Conservation (phyloP, 148 eudicot genomes). For the Vaccinium darrowii region DNA sequence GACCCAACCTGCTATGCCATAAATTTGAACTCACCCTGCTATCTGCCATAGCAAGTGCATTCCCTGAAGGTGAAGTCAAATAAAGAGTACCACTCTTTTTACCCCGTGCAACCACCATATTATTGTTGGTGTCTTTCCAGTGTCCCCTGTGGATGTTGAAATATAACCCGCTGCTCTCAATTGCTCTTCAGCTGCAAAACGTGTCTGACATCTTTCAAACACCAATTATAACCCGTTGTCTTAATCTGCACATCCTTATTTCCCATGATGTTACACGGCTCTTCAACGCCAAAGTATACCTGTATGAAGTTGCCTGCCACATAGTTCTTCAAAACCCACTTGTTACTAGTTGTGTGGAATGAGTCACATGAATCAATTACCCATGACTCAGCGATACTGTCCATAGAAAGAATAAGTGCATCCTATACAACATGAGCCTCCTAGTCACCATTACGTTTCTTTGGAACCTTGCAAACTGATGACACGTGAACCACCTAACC, state of each 20-base stretch:
- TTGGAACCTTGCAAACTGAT: neutral
- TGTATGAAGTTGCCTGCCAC: neutral
- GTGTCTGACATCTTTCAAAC: no score
- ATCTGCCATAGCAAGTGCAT: neutral
- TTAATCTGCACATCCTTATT: no score
- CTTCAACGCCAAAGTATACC: neutral
- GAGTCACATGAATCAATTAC: neutral
- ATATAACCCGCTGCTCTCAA: no score
- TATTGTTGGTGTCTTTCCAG: neutral
- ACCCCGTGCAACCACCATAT: neutral
- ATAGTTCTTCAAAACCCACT: neutral
- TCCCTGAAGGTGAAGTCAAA: neutral
- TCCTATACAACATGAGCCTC: neutral
- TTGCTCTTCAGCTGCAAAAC: no score
- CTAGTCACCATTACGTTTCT: neutral
- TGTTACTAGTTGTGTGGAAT: neutral
- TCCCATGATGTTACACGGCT: neutral
- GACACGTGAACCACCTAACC: neutral
- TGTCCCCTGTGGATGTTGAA: no score
- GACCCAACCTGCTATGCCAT: neutral
- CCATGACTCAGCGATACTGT: no score
- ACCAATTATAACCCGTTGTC: no score
- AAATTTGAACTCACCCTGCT: neutral
- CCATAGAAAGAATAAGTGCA: no score
- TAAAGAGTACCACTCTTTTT: neutral